phyloP scores from a whole-genome alignment of 768 basidiomycete species.

The Rhodotorula kratochvilovae region DNA sequence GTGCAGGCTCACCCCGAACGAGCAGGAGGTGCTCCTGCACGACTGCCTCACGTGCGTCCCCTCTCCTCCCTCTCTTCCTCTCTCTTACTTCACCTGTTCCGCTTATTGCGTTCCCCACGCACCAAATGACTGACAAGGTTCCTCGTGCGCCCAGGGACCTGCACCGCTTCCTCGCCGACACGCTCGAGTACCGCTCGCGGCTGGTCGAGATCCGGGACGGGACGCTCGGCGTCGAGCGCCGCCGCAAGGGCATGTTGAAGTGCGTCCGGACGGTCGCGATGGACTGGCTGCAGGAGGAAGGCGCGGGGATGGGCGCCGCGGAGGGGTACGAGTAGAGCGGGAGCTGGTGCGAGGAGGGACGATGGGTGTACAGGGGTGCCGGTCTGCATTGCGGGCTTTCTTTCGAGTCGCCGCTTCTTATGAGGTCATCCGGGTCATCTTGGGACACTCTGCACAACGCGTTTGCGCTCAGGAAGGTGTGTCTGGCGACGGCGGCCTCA shows the following conservation, averaged over 20 bases:
- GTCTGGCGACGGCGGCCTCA: too few relatives aligned
- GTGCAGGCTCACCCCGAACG: slow-evolving; percentile 30
- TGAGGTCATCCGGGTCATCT: too few relatives aligned
- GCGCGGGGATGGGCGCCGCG: slow-evolving; percentile 7
- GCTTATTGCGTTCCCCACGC: too few relatives aligned
- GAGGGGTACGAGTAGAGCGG: slow-evolving; percentile 4
- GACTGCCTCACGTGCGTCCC: slow-evolving; percentile 38
- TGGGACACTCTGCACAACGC: too few relatives aligned
- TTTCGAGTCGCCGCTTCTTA: too few relatives aligned
- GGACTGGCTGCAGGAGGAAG: slow-evolving; percentile 37
- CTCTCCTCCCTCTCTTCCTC: too few relatives aligned
- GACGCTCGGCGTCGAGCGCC: slow-evolving; percentile 40
- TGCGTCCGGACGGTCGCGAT: slow-evolving; percentile 30
- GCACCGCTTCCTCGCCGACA: slow-evolving; percentile 42
- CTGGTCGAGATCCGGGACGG: slow-evolving; percentile 43
- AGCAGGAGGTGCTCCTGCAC: slow-evolving; percentile 41
- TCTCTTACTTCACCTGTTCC: too few relatives aligned
- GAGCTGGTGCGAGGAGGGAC: neutral
- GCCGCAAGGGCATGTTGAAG: slow-evolving; percentile 43
- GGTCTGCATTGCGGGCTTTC: too few relatives aligned
- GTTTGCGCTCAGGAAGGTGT: too few relatives aligned
- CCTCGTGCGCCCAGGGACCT: too few relatives aligned
- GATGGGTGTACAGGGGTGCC: neutral
- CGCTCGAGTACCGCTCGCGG: slow-evolving; percentile 42
- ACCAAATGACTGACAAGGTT: too few relatives aligned